Base-by-base conservation (phyloP, 1,284 basidiomycete genomes). In the Phaffia rhodozyma region DNA sequence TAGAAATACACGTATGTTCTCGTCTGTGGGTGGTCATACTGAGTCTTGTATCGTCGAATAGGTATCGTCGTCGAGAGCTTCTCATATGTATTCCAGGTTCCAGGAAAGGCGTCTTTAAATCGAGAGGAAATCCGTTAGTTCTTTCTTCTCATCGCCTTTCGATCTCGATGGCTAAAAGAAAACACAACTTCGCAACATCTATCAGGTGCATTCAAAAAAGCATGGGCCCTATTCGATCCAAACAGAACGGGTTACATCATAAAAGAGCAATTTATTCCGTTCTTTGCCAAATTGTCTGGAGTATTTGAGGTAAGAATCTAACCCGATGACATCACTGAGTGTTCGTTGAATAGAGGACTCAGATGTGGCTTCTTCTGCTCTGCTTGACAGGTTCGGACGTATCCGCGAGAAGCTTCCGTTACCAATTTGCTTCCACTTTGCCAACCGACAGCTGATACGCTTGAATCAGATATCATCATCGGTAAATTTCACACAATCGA, bases 51-150 rank as follows among this genome's bases (percentile, higher is more conserved):
- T 43, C 25, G 23, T 64, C 63, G 70, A 53, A 67, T 69, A 81
- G 86, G 86, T 86, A 90, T 93, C 67, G 89, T 97, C 63, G 92
- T 97, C 70, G 88, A 97, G 75, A 96, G 89, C 72, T 97, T 98
- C 75, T 89, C 91, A 25, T 97, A 94, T 74, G 90, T 97, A 11
- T 94, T 93, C 76, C 91, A 96, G 60, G 83, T 89, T 63, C 75
- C 77, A 6, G 87, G 89, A 25, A 86, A 86, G 32, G 87, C 85
- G 62, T 85, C 86, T 0, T 85, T 97, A 54, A 88, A 86, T 27
- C 82, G 94, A 56, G 87, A 91, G 69, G 86, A 94, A 72, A 91
- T 94, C 83, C 84, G 91, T 55, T 51, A 69, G 75, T 72, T 43
- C 16, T 43, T 16, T 16, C 5, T 23, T 58, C 49, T 21, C 11